Conservation (phyloP, 1,284 basidiomycete species). For the Somion occarium region DNA sequence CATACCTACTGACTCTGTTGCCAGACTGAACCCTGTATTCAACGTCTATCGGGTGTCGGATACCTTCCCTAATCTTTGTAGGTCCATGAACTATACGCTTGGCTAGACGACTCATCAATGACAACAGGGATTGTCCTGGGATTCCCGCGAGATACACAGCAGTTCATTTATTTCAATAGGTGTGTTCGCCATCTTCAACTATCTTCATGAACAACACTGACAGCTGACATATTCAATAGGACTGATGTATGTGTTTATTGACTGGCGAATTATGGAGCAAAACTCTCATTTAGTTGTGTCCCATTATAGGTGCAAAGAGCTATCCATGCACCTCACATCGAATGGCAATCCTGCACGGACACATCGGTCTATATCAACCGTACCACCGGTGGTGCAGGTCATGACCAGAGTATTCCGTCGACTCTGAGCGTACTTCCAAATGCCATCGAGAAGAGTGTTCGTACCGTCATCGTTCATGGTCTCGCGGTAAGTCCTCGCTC, state of each 20-base stretch:
- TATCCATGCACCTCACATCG: constrained; percentile 66
- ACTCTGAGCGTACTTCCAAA: constrained; percentile 61
- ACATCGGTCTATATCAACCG: constrained; percentile 45
- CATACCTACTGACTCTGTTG: not conserved
- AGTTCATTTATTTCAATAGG: constrained; percentile 40
- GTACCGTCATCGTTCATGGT: constrained; percentile 69
- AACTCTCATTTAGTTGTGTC: too few relatives aligned
- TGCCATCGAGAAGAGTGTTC: constrained; percentile 71
- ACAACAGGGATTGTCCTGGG: constrained; percentile 61
- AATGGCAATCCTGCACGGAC: constrained; percentile 62
- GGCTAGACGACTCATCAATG: too few relatives aligned
- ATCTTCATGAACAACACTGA: not conserved
- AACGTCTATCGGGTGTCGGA: constrained; percentile 74
- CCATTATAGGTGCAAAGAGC: constrained; percentile 65
- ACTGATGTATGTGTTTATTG: constrained; percentile 1
- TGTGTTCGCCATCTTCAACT: constrained; percentile 10
- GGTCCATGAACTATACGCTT: constrained; percentile 10
- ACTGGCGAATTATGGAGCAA: too few relatives aligned
- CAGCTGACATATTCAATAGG: constrained; percentile 11
- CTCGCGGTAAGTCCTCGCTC: constrained; percentile 42
- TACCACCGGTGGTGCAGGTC: not conserved
- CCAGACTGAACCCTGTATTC: constrained; percentile 59
- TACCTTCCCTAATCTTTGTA: constrained; percentile 35
- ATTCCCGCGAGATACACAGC: constrained; percentile 61
- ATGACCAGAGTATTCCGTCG: constrained; percentile 58